These are phyloP conservation scores for Barnettozyma vustinii DNA, from an alignment of 805 yeast genomes.

Conservation along the genomic window DNA sequence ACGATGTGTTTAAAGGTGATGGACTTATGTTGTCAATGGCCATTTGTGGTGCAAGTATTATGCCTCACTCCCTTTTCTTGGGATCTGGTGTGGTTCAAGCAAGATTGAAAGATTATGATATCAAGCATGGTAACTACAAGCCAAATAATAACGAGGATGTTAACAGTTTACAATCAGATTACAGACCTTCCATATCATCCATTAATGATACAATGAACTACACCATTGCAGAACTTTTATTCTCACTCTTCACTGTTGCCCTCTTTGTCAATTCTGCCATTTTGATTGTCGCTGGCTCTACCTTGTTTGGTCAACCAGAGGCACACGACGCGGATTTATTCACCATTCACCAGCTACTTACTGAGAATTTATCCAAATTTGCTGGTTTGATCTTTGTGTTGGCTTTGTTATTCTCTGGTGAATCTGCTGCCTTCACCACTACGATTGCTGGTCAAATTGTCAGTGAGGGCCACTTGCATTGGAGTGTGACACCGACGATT, in stretches of 20 bases:
- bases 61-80: conserved; percentile 88
- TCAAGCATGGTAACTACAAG: conserved; percentile 55
- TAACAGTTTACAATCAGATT: conserved; percentile 28
- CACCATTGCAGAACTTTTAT: conserved; percentile 76
- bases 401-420: conserved; percentile 81
- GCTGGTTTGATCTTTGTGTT: conserved; percentile 84
- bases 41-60: conserved; percentile 87
- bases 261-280: conserved; percentile 87
- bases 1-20: conserved; percentile 45
- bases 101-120: conserved; percentile 72
- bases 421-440: conserved; percentile 93
- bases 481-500: conserved; percentile 77
- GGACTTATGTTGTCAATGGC: conserved; percentile 82
- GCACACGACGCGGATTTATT: conserved; percentile 74
- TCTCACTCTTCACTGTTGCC: conserved; percentile 85
- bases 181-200: conserved; percentile 78
- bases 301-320: conserved; percentile 46
- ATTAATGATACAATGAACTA: conserved; percentile 75
- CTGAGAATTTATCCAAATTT: conserved; percentile 55
- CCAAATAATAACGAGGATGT: conserved; percentile 25
- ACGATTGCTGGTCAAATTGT: conserved; percentile 94
- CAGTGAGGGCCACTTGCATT: conserved; percentile 80
- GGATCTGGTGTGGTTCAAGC: conserved; percentile 91
- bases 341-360: conserved; percentile 67
- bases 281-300: conserved; percentile 88